Evolutionary conservation across 331 rosid species (phyloP).

Genomic region (Quercus lobata): DNA sequence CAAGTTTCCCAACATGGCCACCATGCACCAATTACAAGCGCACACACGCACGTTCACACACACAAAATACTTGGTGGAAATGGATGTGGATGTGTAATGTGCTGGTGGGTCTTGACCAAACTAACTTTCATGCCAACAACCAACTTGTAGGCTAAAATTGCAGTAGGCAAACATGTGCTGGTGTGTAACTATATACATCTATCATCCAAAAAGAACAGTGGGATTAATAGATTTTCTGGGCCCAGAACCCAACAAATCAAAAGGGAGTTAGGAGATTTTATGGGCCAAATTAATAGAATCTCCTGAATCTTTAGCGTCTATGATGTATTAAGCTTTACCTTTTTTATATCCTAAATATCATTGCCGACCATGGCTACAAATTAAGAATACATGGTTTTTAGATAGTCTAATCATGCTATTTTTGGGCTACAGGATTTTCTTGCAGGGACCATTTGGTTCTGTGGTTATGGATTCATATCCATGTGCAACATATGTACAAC

Average conservation of each 20-base stretch:
- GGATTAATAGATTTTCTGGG: conserved; percentile 39
- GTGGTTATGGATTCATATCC: conserved; percentile 22
- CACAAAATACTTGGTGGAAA: conserved; percentile 21
- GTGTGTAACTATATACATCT: conserved; percentile 11
- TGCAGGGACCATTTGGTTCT: conserved; percentile 42
- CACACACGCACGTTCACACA: neutral
- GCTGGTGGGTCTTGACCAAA: conserved; percentile 42
- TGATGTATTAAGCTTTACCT: neutral
- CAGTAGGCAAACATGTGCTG: conserved; percentile 32
- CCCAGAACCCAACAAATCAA: conserved; percentile 21
- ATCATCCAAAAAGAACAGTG: conserved; percentile 13
- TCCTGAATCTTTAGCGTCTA: conserved; percentile 28
- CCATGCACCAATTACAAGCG: conserved; percentile 13
- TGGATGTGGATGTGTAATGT: neutral
- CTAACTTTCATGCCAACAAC: conserved; percentile 42
- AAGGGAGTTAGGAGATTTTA: conserved; percentile 30
- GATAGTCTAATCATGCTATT: conserved; percentile 38
- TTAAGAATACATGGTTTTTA: conserved; percentile 18
- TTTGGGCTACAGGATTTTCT: conserved; percentile 24
- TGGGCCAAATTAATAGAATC: conserved; percentile 39
- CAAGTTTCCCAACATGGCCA: neutral
- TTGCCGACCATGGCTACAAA: conserved; percentile 23
- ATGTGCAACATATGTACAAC: conserved; percentile 47
- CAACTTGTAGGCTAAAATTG: conserved; percentile 29
- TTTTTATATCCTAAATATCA: conserved; percentile 21